Conservation (phyloP, 2,329 filamentous ascomycete genomes). For the Exophiala mesophila region DNA sequence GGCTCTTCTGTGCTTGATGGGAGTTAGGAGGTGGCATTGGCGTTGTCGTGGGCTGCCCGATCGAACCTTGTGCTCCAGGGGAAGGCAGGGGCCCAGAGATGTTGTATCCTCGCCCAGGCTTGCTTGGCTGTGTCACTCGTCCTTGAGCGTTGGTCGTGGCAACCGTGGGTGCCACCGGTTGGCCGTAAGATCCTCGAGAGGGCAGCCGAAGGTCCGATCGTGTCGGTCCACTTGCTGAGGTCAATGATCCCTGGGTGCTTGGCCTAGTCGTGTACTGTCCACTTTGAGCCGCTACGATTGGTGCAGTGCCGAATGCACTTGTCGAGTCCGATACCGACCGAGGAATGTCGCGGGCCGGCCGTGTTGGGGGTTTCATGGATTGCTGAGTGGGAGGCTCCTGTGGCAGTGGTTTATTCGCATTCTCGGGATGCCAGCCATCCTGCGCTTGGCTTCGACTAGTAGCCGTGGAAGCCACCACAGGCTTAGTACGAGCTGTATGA, state of each 20-base stretch:
- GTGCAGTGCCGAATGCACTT: slow-evolving; percentile 44
- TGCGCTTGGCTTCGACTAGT: slow-evolving; percentile 31
- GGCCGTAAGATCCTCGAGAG: slow-evolving; percentile 76
- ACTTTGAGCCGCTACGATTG: slow-evolving; percentile 17
- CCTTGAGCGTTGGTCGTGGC: slow-evolving; percentile 86
- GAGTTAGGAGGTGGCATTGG: slow-evolving; percentile 52
- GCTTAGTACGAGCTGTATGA: slow-evolving; percentile 70
- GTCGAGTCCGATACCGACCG: slow-evolving; percentile 56
- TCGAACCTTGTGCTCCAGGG: slow-evolving; percentile 46
- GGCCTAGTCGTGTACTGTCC: slow-evolving; percentile 53
- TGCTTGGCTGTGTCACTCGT: slow-evolving; percentile 74
- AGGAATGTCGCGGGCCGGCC: slow-evolving; percentile 47
- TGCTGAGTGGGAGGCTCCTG: slow-evolving; percentile 49
- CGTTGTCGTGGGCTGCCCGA: slow-evolving; percentile 56
- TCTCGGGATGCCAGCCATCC: slow-evolving; percentile 35
- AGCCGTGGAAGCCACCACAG: slow-evolving; percentile 27
- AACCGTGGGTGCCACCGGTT: slow-evolving; percentile 79
- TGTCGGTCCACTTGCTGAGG: slow-evolving; percentile 49
- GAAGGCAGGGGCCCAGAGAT: slow-evolving; percentile 65
- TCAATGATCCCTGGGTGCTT: slow-evolving; percentile 75
- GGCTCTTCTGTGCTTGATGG: slow-evolving; percentile 36
- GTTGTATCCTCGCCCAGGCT: slow-evolving; percentile 60
- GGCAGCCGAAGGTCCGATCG: slow-evolving; percentile 54
- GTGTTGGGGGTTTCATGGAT: slow-evolving; percentile 42
- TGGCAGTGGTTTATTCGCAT: slow-evolving; percentile 51